A percentile compares a stretch with the other conserved stretches of the same genome.
Evolutionary conservation across 345 rosid genomes (phyloP).

Genomic region (Brassica carinata): DNA sequence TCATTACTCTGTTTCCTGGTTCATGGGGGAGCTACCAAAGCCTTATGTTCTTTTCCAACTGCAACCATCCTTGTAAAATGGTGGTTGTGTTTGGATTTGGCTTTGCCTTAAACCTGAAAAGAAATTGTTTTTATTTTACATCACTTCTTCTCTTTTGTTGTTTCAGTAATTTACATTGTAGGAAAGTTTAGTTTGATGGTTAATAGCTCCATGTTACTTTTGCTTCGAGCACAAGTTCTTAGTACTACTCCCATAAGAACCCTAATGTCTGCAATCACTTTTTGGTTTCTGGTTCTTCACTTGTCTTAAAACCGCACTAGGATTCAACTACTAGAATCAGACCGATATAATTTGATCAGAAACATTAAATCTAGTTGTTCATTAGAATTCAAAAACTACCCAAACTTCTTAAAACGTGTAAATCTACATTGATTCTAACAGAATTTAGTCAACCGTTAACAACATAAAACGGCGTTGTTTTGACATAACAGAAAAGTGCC

Average conservation of each 20-base stretch:
- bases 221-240: slow-evolving; percentile 25
- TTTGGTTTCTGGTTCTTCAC: neutral
- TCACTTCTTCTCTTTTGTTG: neutral
- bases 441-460: too few relatives aligned
- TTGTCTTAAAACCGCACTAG: neutral
- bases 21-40: slow-evolving; percentile 5
- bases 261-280: neutral
- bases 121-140: slow-evolving; percentile 3
- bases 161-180: neutral
- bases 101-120: slow-evolving; percentile 15
- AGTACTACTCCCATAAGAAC: neutral
- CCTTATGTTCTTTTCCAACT: neutral
- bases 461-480: too few relatives aligned
- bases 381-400: too few relatives aligned
- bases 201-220: neutral
- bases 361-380: neutral
- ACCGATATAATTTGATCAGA: neutral
- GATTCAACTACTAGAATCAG: neutral
- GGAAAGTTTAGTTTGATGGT: neutral
- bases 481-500: too few relatives aligned
- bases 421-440: too few relatives aligned
- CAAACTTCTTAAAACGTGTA: too few relatives aligned
- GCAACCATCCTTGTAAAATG: slow-evolving; percentile 12
- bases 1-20: slow-evolving; percentile 22
- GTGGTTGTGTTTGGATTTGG: slow-evolving; percentile 18